Evolutionary conservation across 495 filamentous ascomycete species (phyloP).

Genomic region (Neohortaea acidophila): DNA sequence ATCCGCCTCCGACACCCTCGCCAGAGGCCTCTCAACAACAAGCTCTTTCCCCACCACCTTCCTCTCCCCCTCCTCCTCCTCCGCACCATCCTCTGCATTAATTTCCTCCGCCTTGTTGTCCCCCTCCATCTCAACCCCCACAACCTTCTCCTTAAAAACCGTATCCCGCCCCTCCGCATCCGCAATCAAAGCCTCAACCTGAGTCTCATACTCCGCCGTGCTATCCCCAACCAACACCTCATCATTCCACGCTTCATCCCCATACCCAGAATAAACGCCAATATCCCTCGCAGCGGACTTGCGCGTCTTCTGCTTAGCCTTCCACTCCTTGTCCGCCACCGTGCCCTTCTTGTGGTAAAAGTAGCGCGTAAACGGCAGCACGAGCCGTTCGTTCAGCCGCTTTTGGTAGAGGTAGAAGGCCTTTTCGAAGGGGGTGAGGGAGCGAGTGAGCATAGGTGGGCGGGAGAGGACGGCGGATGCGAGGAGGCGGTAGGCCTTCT

Average conservation of each 20-base stretch:
- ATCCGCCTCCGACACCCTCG: constrained; percentile 67
- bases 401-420: constrained; percentile 93
- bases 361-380: constrained; percentile 73
- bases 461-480: constrained; percentile 75
- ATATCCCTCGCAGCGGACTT: constrained; percentile 66
- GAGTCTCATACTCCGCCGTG: constrained; percentile 42
- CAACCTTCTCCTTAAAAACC: constrained; percentile 28
- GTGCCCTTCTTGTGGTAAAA: constrained; percentile 95
- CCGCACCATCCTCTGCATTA: too few species aligned
- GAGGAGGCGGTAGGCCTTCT: constrained; percentile 47
- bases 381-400: constrained; percentile 84
- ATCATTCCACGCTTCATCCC: constrained; percentile 73
- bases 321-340: constrained; percentile 73
- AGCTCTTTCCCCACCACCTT: constrained; percentile 38
- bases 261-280: constrained; percentile 72
- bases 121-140: constrained; percentile 35
- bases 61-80: constrained; percentile 42
- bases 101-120: too few species aligned
- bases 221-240: constrained; percentile 63
- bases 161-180: constrained; percentile 54
- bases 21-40: constrained; percentile 54
- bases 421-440: constrained; percentile 75
- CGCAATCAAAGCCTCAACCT: constrained; percentile 50
- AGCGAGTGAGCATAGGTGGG: constrained; percentile 70
- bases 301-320: constrained; percentile 63